Evolutionary conservation across 2,329 filamentous ascomycete genomes (phyloP).

Genomic region (Curvularia sp.): DNA sequence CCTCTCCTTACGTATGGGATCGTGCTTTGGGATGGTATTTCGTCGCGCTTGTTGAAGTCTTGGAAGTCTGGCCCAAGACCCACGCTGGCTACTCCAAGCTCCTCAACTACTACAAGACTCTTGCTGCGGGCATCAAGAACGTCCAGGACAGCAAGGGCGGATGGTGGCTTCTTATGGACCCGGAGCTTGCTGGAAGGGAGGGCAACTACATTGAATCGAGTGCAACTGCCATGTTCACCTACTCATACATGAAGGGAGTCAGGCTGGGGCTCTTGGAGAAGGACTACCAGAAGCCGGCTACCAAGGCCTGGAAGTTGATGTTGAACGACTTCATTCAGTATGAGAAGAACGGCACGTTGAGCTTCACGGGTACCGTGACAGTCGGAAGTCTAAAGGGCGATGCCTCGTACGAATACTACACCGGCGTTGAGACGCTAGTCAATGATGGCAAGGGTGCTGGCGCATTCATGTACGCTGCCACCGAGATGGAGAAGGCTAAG

Average conservation of each 20-base stretch:
- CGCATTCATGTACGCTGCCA: constrained; percentile 51
- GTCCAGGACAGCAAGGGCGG: constrained; percentile 58
- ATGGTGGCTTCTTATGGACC: constrained; percentile 67
- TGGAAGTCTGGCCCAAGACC: constrained; percentile 56
- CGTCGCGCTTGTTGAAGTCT: constrained; percentile 56
- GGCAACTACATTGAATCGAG: constrained; percentile 69
- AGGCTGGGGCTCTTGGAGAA: constrained; percentile 44
- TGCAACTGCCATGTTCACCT: constrained; percentile 61
- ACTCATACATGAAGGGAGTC: constrained; percentile 47
- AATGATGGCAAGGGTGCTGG: constrained; percentile 54
- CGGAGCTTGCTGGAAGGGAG: constrained; percentile 52
- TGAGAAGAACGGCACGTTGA: constrained; percentile 57
- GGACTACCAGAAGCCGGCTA: constrained; percentile 50
- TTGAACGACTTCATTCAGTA: constrained; percentile 57
- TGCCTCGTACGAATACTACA: constrained; percentile 59
- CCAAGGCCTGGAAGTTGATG: constrained; percentile 56
- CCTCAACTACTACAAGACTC: constrained; percentile 51
- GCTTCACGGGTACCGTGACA: constrained; percentile 61
- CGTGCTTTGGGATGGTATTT: constrained; percentile 52
- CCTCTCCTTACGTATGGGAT: constrained; percentile 49
- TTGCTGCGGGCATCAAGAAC: constrained; percentile 54
- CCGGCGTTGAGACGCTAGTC: constrained; percentile 41
- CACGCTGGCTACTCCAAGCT: constrained; percentile 51
- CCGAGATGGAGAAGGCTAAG: constrained; percentile 40
- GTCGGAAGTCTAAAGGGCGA: constrained; percentile 61